Conservation (phyloP, 2,329 filamentous ascomycete genomes). For the Fusarium dimerum region DNA sequence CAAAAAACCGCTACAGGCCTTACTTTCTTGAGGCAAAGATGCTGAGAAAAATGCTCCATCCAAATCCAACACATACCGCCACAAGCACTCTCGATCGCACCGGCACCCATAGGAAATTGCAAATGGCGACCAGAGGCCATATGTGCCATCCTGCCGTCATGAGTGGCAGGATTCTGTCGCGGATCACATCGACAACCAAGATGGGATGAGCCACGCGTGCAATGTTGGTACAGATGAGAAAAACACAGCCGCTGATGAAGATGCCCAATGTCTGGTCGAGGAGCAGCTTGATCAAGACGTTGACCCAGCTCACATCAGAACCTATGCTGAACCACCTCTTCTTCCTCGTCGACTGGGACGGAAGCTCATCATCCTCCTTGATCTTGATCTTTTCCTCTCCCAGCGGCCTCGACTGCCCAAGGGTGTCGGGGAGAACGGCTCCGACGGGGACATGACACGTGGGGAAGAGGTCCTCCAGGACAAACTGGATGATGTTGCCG, state of each 20-base stretch:
- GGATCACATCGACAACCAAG: conserved; percentile 29
- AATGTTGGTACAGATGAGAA: conserved; percentile 39
- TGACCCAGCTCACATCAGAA: conserved; percentile 35
- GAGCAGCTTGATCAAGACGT: conserved; percentile 36
- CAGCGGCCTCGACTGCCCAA: conserved; percentile 15
- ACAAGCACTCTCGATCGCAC: conserved; percentile 38
- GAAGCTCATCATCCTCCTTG: not conserved
- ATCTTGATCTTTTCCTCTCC: conserved; percentile 29
- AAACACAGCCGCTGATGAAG: conserved; percentile 35
- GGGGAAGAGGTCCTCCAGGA: conserved; percentile 38
- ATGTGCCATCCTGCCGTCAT: conserved; percentile 39
- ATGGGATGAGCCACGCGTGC: conserved; percentile 29
- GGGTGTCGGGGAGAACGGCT: conserved; percentile 20
- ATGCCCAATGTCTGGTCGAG: conserved; percentile 39
- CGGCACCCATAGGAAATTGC: conserved; percentile 39
- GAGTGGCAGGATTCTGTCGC: conserved; percentile 30
- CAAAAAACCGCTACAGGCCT: not conserved
- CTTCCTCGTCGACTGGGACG: not conserved
- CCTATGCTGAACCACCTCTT: conserved; percentile 21
- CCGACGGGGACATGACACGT: conserved; percentile 25
- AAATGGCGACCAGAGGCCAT: conserved; percentile 38
- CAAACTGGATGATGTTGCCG: conserved; percentile 37
- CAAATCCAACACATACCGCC: conserved; percentile 37
- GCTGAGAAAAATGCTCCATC: conserved; percentile 40
- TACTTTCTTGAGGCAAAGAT: conserved; percentile 32